Evolutionary conservation across 768 basidiomycete species (phyloP), one percentile per base, ranked within the genome.

Genomic region (Suillus sp.): DNA sequence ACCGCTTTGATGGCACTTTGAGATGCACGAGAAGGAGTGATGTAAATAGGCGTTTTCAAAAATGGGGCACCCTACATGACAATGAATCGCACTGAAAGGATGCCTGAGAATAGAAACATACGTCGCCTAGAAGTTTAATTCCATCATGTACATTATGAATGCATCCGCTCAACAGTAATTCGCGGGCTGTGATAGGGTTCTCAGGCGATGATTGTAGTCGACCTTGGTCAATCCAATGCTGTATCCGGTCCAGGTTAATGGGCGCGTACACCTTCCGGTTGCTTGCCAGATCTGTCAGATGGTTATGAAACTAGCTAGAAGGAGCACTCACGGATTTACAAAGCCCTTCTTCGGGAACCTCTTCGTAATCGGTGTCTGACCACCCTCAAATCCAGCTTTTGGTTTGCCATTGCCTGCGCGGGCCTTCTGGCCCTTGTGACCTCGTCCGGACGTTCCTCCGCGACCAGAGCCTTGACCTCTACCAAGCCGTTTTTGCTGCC

Each of bases 371-470:
- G 96, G 93, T 5, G 96, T 98, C 75, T 98, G 96, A 66, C 97
- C 97, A 72, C 97, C 97, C 76, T 98, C 97, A 66, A 98, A 99
- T 7, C 93, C 89, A 32, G 86, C 82, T 68, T 83, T 85, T 35
- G 86, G 88, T 68, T 93, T 91, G 5, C 94, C 92, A 63, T 90
- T 87, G 2, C 96, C 96, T 5, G 93, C 87, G 65, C 96, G 87
- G 42, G 97, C 90, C 64, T 95, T 96, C 77, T 96, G 95, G 68
- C 97, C 97, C 70, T 99, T 99, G 76, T 92, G 85, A 78, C 97
- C 97, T 61, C 94, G 85, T 67, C 94, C 94, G 11, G 96, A 90
- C 1, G 96, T 98, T 65, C 94, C 89, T 66, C 97, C 97, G 63
- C 91, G 86, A 32, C 91, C 91, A 2, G 94, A 95, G 35, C 93